phyloP scores from a whole-genome alignment of 306 rosid genomes.

The Lathyrus sativus region DNA sequence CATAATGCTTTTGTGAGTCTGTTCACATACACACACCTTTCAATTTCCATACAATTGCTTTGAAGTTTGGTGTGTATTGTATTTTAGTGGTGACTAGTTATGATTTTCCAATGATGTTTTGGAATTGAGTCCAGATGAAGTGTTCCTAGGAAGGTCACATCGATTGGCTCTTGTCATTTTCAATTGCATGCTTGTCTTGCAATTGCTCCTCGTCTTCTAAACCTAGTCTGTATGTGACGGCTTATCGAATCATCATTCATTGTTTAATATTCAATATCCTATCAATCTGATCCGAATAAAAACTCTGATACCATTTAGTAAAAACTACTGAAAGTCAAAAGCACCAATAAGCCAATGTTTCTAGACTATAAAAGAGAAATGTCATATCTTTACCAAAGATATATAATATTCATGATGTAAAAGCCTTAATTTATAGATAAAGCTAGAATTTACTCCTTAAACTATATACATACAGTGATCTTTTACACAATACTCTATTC shows the following conservation, averaged over 20 bases:
- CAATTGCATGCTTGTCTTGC: constrained; percentile 5
- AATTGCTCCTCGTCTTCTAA: constrained; percentile 5
- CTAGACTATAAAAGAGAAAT: no score
- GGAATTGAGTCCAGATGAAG: constrained; percentile 28
- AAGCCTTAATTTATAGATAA: no score
- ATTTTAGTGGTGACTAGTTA: constrained; percentile 33
- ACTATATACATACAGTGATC: no score
- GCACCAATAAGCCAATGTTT: no score
- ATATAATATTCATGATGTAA: no score
- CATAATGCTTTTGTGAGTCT: not conserved
- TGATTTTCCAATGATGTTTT: constrained; percentile 40
- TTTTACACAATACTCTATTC: no score
- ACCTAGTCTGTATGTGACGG: not conserved
- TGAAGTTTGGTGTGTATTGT: constrained; percentile 24
- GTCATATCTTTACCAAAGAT: no score
- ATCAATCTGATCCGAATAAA: no score
- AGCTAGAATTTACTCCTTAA: no score
- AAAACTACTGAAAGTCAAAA: no score
- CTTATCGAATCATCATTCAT: not conserved
- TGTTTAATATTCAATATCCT: not conserved
- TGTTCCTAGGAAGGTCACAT: constrained; percentile 26
- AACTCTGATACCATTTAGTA: no score
- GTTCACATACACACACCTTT: constrained; percentile 16
- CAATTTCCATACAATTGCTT: constrained; percentile 35
- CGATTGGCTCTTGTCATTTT: not conserved